These are phyloP conservation scores for Mycena vulgaris DNA, from an alignment of 768 basidiomycete species.

Conservation along the genomic window DNA sequence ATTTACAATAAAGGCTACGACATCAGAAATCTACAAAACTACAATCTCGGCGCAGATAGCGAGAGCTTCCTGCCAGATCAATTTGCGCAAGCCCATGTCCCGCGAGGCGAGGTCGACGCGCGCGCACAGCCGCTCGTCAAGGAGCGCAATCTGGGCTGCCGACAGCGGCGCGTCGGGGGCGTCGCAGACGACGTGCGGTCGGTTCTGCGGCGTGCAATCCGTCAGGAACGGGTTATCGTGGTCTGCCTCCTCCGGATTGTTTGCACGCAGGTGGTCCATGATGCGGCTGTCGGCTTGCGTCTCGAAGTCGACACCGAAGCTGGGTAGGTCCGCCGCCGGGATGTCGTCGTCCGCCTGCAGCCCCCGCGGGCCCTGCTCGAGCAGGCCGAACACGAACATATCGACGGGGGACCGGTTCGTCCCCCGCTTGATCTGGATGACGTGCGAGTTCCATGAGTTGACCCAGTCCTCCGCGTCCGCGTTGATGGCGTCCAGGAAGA, in stretches of 20 bases:
- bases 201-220: not conserved
- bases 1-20: too few relatives aligned
- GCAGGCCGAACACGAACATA: slow-evolving; percentile 36
- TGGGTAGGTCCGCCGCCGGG: not conserved
- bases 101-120: not conserved
- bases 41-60: not conserved
- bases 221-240: not conserved
- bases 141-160: not conserved
- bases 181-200: slow-evolving; percentile 7
- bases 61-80: slow-evolving; percentile 4
- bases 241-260: not conserved
- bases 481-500: slow-evolving; percentile 45
- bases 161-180: slow-evolving; percentile 3
- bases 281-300: not conserved
- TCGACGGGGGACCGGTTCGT: slow-evolving; percentile 26
- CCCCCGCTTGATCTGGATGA: not conserved
- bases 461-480: slow-evolving; percentile 46
- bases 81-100: slow-evolving; percentile 4
- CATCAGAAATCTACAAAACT: too few relatives aligned
- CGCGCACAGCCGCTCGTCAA: not conserved
- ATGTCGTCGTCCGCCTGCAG: not conserved
- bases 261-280: not conserved
- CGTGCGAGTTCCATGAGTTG: slow-evolving; percentile 48
- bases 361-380: slow-evolving; percentile 32
- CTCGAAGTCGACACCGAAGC: slow-evolving; percentile 9